phyloP scores from a whole-genome alignment of 208 protist species.

The Sergeia podlipaevii region DNA sequence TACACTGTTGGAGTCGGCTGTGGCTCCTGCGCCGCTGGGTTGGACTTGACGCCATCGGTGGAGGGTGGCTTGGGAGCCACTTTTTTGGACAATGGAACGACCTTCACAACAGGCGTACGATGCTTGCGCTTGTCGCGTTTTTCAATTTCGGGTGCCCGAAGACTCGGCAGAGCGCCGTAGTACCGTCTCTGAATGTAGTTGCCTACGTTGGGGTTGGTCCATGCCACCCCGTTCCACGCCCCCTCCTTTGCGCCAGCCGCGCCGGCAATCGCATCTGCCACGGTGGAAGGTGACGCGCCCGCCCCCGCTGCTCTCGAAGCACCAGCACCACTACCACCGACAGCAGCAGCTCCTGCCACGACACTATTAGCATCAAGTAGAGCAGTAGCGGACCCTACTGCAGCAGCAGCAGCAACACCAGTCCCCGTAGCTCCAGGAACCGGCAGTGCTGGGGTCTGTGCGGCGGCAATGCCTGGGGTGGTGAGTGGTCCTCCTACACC shows the following conservation, averaged over 20 bases:
- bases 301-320: neutral
- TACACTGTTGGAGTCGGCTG: slow-evolving; percentile 1
- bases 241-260: slow-evolving; percentile 4
- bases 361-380: too few relatives aligned
- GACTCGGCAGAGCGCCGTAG: slow-evolving; percentile 78
- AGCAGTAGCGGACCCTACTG: neutral
- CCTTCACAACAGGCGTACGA: slow-evolving; percentile 49
- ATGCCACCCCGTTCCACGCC: slow-evolving; percentile 29
- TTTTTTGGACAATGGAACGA: slow-evolving; percentile 45
- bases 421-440: neutral
- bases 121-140: slow-evolving; percentile 25
- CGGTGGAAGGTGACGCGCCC: neutral
- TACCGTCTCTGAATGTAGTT: slow-evolving; percentile 88
- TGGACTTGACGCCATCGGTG: slow-evolving; percentile 12
- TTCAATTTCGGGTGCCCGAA: slow-evolving; percentile 68
- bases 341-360: neutral
- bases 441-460: neutral
- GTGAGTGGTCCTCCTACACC: neutral
- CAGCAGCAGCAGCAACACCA: neutral
- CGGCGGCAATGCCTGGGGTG: neutral
- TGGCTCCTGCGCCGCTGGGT: neutral
- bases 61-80: slow-evolving; percentile 4
- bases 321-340: neutral
- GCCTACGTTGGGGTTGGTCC: slow-evolving; percentile 84
- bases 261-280: slow-evolving; percentile 3